Conservation (phyloP, 2,329 filamentous ascomycete species). For the Cordyceps cicadae region DNA sequence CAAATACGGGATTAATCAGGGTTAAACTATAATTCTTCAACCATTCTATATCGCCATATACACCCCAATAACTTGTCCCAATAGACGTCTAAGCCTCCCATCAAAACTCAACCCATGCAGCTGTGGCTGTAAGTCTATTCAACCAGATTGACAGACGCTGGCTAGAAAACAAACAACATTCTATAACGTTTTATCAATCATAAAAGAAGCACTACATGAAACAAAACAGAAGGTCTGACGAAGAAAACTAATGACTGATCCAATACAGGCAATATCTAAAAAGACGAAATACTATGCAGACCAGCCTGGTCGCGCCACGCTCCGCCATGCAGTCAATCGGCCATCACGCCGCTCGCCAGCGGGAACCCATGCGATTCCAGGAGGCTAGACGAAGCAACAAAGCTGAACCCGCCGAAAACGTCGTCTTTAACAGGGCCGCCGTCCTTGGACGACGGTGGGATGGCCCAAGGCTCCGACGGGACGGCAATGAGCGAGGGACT, state of each 20-base stretch:
- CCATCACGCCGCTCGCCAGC: conserved; percentile 6
- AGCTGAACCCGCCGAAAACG: conserved; percentile 57
- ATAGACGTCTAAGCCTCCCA: neutral
- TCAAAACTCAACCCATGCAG: neutral
- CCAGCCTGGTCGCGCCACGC: neutral
- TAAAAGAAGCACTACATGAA: neutral
- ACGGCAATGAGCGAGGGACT: conserved; percentile 52
- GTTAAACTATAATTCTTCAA: neutral
- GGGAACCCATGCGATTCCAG: conserved; percentile 41
- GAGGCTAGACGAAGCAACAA: conserved; percentile 50
- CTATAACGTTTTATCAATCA: neutral
- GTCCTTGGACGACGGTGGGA: conserved; percentile 34
- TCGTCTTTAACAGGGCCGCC: conserved; percentile 52
- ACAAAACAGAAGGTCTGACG: neutral
- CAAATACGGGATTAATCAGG: neutral
- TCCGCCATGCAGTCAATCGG: conserved; percentile 9
- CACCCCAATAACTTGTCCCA: neutral
- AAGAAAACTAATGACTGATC: neutral
- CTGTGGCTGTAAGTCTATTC: neutral
- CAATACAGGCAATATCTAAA: neutral
- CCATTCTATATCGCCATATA: neutral
- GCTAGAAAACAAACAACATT: neutral
- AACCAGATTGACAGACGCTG: neutral
- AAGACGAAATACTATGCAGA: neutral
- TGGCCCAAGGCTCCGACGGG: conserved; percentile 34